These are phyloP conservation scores for Henckelia pumila DNA, from an alignment of 257 asterid species.

Conservation along the genomic window DNA sequence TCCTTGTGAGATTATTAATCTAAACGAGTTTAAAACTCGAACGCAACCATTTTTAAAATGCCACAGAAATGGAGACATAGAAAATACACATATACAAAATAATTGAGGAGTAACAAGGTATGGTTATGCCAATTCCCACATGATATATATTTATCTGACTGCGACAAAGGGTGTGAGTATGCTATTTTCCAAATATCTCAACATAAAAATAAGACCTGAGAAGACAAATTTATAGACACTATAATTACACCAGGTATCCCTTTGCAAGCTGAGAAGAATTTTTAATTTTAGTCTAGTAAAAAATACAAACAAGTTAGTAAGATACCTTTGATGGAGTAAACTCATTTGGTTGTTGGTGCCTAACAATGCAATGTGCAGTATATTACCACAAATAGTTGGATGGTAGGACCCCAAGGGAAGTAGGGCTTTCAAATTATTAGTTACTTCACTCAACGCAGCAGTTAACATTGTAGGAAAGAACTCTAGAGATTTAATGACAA, in stretches of 20 bases:
- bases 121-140: too few relatives aligned
- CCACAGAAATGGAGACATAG: too few relatives aligned
- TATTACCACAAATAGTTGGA: constrained; percentile 53
- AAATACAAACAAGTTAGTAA: not conserved
- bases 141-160: too few relatives aligned
- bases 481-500: constrained; percentile 80
- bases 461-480: constrained; percentile 75
- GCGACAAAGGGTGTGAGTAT: not conserved
- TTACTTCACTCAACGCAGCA: constrained; percentile 85
- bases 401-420: constrained; percentile 33
- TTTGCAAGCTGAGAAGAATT: constrained; percentile 1
- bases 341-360: constrained; percentile 96
- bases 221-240: not conserved
- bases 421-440: constrained; percentile 43
- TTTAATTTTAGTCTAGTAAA: not conserved
- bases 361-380: constrained; percentile 94
- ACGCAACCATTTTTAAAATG: too few relatives aligned
- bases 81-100: too few relatives aligned
- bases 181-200: not conserved
- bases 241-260: constrained; percentile 1
- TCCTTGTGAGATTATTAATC: too few relatives aligned
- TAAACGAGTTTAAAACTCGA: too few relatives aligned
- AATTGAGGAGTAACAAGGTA: too few relatives aligned
- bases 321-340: constrained; percentile 89
- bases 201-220: not conserved